Base-by-base conservation (phyloP, 2,329 filamentous ascomycete species). In the Ophiocordyceps sinensis region DNA sequence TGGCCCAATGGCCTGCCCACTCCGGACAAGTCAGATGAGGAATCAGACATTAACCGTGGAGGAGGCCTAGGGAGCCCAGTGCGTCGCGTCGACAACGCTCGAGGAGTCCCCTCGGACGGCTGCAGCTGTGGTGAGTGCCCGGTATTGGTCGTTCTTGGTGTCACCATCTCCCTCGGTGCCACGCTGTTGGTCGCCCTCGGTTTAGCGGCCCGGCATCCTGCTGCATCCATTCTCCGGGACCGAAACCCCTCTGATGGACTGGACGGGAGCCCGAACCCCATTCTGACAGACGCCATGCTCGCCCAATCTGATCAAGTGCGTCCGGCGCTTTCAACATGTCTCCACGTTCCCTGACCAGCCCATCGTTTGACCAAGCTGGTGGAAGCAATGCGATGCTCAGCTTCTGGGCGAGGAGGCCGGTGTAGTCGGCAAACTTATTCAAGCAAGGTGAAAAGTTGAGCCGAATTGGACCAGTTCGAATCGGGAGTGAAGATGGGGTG, bases 231-330 rank as follows among this genome's bases (percentile, higher is more conserved):
- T 39, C 48, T 53, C 43, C 53, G 52, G 10, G 53, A 48, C 43
- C 57, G 51, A 47, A 53, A 48, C 39, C 56, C 53, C 38, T 67
- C 63, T 31, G 54, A 55, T 47, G 64, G 59, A 44, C 62, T 58
- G 43, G 59, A 51, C 12, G 62, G 63, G 39, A 65, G 55, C 43
- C 65, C 62, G 48, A 59, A 62, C 42, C 59, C 59, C 45, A 54
- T 54, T 52, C 58, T 60, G 42, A 59, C 54, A 51, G 64, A 62
- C 56, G 64, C 62, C 66, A 69, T 69, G 46, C 43, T 62, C 44
- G 51, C 53, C 55, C 56, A 51, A 53, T 47, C n/a, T 21, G 28
- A 29, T 5, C 30, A 21, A 23, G 5, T 21, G 21, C 10, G 29
- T 28, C 37, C 38, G 13, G 15, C 17, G 34, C 36, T 23, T 23